Evolutionary conservation across 139 green algal genomes (phyloP).

Genomic region (Chlorella sp.): DNA sequence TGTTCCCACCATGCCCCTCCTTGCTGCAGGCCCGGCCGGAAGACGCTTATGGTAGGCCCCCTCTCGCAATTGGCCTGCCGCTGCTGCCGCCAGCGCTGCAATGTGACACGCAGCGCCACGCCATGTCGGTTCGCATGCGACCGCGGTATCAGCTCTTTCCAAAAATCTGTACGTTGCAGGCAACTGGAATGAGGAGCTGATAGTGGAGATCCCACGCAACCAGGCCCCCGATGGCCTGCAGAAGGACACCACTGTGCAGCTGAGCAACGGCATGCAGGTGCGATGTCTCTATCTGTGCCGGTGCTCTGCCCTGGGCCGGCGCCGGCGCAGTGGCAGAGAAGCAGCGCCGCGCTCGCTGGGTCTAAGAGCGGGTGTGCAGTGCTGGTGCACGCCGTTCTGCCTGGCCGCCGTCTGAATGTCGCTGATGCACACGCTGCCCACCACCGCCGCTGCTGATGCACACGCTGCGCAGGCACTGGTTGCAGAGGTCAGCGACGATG

Average conservation of each 20-base stretch:
- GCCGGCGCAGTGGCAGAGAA: not conserved
- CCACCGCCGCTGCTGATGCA: not conserved
- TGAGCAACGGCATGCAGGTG: constrained; percentile 55
- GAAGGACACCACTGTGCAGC: constrained; percentile 44
- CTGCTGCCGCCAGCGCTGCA: not conserved
- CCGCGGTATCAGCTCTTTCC: not conserved
- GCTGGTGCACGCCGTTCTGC: not conserved
- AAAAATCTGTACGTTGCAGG: constrained; percentile 10
- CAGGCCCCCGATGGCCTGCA: constrained; percentile 53
- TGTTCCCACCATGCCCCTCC: too few species aligned
- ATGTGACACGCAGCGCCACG: not conserved
- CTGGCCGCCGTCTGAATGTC: not conserved
- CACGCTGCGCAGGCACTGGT: not conserved
- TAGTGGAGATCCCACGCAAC: constrained; percentile 39
- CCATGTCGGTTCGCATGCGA: not conserved
- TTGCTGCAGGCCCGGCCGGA: too few species aligned
- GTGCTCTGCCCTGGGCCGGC: too few species aligned
- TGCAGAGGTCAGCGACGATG: constrained; percentile 6
- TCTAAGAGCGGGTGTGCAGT: constrained; percentile 11
- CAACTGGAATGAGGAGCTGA: constrained; percentile 31
- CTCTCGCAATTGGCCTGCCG: not conserved
- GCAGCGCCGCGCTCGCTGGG: constrained; percentile 25
- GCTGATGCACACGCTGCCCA: not conserved
- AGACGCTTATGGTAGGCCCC: constrained; percentile 45
- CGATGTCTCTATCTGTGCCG: too few species aligned